These are phyloP conservation scores for Aspergillus quadrilineatus DNA, from an alignment of 2,329 filamentous ascomycete genomes.

Conservation along the genomic window DNA sequence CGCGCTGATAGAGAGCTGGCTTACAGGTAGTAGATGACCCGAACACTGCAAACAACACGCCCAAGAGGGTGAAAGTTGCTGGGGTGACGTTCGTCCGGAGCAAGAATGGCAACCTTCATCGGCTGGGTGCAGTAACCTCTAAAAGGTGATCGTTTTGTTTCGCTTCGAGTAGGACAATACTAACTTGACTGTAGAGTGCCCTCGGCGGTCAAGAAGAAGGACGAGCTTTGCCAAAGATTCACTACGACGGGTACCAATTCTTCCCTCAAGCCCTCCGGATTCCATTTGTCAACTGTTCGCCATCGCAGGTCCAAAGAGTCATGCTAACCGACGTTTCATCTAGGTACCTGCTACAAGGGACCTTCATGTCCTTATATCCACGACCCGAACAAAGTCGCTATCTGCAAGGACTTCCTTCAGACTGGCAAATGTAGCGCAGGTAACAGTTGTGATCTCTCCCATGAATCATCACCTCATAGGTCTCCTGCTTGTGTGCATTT, in stretches of 20 bases:
- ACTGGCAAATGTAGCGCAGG: slow-evolving; percentile 76
- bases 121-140: slow-evolving; percentile 70
- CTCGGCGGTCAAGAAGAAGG: slow-evolving; percentile 63
- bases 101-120: slow-evolving; percentile 83
- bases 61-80: slow-evolving; percentile 69
- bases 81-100: slow-evolving; percentile 82
- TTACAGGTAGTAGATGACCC: slow-evolving; percentile 52
- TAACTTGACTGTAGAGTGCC: slow-evolving; percentile 31
- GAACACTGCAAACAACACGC: slow-evolving; percentile 65
- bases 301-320: slow-evolving; percentile 11
- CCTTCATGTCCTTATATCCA: slow-evolving; percentile 77
- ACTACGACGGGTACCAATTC: slow-evolving; percentile 54
- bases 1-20: slow-evolving; percentile 41
- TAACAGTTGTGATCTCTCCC: slow-evolving; percentile 83
- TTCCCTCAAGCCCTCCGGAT: slow-evolving; percentile 27
- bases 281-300: slow-evolving; percentile 15
- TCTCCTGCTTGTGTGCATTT: slow-evolving; percentile 88
- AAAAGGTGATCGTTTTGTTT: slow-evolving; percentile 63
- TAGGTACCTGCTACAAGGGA: slow-evolving; percentile 83
- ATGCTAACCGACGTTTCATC: slow-evolving; percentile 41
- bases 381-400: slow-evolving; percentile 80
- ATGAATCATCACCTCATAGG: slow-evolving; percentile 78
- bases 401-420: slow-evolving; percentile 83
- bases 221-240: slow-evolving; percentile 70
- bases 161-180: slow-evolving; percentile 14